These are phyloP conservation scores for Penicillium psychrofluorescens DNA, from an alignment of 495 filamentous ascomycete species.

Conservation along the genomic window DNA sequence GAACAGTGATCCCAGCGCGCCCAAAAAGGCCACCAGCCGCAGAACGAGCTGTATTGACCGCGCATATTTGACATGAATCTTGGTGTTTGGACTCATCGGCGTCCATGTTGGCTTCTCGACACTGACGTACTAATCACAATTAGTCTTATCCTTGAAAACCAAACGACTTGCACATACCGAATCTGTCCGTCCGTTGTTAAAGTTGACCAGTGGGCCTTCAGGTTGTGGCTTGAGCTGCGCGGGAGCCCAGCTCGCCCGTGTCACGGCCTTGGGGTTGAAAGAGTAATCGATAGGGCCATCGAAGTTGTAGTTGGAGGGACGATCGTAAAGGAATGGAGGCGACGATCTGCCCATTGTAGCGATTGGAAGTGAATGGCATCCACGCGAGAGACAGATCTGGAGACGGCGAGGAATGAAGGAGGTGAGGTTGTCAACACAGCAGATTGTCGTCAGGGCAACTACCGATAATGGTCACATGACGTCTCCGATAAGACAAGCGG, in stretches of 20 bases:
- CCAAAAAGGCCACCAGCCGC: slow-evolving; percentile 55
- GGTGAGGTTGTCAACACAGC: not conserved
- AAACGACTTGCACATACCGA: slow-evolving; percentile 41
- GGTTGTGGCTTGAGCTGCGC: slow-evolving; percentile 51
- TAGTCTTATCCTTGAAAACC: too few relatives aligned
- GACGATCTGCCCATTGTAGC: slow-evolving; percentile 49
- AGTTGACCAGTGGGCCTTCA: slow-evolving; percentile 65
- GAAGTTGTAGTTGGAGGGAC: slow-evolving; percentile 40
- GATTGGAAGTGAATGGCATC: slow-evolving; percentile 21
- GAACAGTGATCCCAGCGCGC: slow-evolving; percentile 60
- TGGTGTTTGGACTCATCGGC: slow-evolving; percentile 64
- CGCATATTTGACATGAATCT: slow-evolving; percentile 57
- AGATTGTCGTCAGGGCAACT: slow-evolving; percentile 32
- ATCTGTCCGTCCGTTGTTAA: slow-evolving; percentile 71
- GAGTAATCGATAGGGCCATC: slow-evolving; percentile 43
- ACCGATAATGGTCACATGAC: slow-evolving; percentile 24
- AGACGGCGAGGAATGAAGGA: slow-evolving; percentile 22
- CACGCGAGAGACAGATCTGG: slow-evolving; percentile 25
- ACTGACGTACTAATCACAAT: slow-evolving; percentile 25
- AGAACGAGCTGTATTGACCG: slow-evolving; percentile 60
- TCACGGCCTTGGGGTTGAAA: slow-evolving; percentile 80
- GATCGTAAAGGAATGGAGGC: slow-evolving; percentile 74
- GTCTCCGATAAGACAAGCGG: too few relatives aligned
- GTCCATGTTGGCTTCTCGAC: slow-evolving; percentile 45
- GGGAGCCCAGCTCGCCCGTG: slow-evolving; percentile 59